Base-by-base conservation (phyloP, 1,284 basidiomycete genomes). In the Apiotrichum akiyoshidainum region DNA sequence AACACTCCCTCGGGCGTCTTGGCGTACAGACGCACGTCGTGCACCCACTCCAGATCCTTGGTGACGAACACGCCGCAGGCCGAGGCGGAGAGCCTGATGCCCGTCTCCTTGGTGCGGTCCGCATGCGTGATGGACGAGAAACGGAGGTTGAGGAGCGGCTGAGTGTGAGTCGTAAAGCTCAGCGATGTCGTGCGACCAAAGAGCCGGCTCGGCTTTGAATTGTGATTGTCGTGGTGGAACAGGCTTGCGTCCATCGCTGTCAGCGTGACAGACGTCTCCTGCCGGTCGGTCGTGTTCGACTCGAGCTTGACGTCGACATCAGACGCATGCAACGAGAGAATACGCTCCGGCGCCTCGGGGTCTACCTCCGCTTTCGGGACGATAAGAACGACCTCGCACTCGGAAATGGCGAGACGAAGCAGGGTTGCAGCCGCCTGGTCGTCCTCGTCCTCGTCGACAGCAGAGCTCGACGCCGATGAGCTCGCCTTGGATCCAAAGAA, bases 1-100 rank as follows among this genome's bases (percentile, higher is more conserved):
- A 99, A 98, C 0, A 89, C 88, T 86, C 90, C 93, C 49, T 90
- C 89, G 14, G 95, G 95, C 22, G 92, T 85, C 73, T 92, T 92
- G 34, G 82, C 80, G 69, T 95, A 94, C 1, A 61, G 57, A 5
- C 76, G 76, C 9, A 98, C 65, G 63, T 92, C 88, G 5, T 79
- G 67, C 5, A 85, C 74, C 84, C 89, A 90, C 10, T 75, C 72
- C 33, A 87, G 68, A 64, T 93, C 85, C 11, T 87, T 82, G 31
- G 83, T 82, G 7, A 87, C 70, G 55, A 82, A 85, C 63, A 85
- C 83, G 0, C 85, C 89, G 61, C 90, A 83, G 21, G 85, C 86
- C 58, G 81, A 83, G 8, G 92, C 68, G 0, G 82, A 82, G 16
- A 91, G 56, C 58, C 84, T 85, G 57, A 97, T 74, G 58, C 83